A percentile compares a stretch with the other conserved stretches of the same genome.
Evolutionary conservation across 345 rosid genomes (phyloP).

Genomic region (Aurinia saxatilis): DNA sequence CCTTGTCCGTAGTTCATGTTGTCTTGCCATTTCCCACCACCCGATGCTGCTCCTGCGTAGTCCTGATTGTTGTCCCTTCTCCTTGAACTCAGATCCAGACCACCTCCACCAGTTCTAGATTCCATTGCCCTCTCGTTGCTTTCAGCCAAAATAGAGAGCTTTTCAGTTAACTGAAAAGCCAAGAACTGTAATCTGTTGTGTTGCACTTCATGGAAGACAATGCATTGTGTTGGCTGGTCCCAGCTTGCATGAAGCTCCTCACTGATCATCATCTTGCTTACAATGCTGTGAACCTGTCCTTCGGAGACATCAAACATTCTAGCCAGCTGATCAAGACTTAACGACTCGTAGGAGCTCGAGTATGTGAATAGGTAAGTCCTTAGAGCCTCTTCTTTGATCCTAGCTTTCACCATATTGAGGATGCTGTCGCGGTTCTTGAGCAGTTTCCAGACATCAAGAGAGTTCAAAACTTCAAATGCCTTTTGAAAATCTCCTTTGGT

Average conservation of each 20-base stretch:
- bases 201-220: conserved; percentile 70
- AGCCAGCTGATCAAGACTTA: conserved; percentile 60
- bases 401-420: conserved; percentile 66
- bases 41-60: conserved; percentile 22
- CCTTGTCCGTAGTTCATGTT: conserved; percentile 23
- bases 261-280: conserved; percentile 84
- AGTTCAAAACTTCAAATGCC: conserved; percentile 52
- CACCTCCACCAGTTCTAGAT: conserved; percentile 59
- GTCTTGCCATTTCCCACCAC: conserved; percentile 32
- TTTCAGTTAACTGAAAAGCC: conserved; percentile 81
- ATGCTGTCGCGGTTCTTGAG: conserved; percentile 49
- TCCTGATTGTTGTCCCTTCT: conserved; percentile 56
- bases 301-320: conserved; percentile 71
- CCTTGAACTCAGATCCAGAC: conserved; percentile 49
- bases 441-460: conserved; percentile 82
- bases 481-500: conserved; percentile 64
- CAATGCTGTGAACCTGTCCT: conserved; percentile 52
- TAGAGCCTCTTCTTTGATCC: conserved; percentile 84
- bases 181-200: conserved; percentile 64
- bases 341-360: conserved; percentile 51
- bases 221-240: conserved; percentile 80
- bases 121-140: conserved; percentile 77
- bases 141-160: conserved; percentile 64
- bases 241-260: conserved; percentile 52
- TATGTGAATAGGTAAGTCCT: conserved; percentile 73